Percentiles rank a stretch among this genome's conserved stretches.
phyloP scores from a whole-genome alignment of 345 rosid species.

The Boechera stricta region DNA sequence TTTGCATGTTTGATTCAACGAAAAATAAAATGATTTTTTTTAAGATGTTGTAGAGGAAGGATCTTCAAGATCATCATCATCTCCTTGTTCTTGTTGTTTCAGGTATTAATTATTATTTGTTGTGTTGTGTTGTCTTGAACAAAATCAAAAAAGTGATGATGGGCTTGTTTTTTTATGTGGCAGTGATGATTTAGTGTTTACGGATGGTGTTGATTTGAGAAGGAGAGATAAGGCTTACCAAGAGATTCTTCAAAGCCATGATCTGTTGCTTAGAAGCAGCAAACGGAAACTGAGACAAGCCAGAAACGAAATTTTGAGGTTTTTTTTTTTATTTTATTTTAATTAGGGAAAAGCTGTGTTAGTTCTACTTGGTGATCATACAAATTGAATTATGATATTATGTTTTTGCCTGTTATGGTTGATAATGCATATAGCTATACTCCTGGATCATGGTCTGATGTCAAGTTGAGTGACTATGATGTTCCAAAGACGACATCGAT shows the following conservation, averaged over 20 bases:
- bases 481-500: constrained; percentile 66
- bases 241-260: constrained; percentile 56
- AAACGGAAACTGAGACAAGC: constrained; percentile 43
- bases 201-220: constrained; percentile 40
- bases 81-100: constrained; percentile 29
- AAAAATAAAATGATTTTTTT: not conserved
- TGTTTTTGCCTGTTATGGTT: not conserved
- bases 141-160: not conserved
- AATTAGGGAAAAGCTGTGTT: not conserved
- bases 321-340: constrained; percentile 10
- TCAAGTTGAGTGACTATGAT: constrained; percentile 47
- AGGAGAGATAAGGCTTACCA: constrained; percentile 46
- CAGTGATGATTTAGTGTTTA: constrained; percentile 35
- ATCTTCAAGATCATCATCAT: constrained; percentile 27
- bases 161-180: not conserved
- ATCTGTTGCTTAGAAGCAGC: constrained; percentile 41
- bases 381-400: not conserved
- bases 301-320: constrained; percentile 61
- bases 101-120: constrained; percentile 36
- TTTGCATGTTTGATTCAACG: constrained; percentile 26
- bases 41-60: constrained; percentile 41
- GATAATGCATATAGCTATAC: constrained; percentile 51
- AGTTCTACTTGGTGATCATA: not conserved
- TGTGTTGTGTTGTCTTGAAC: not conserved
- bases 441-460: constrained; percentile 71